These are phyloP conservation scores for Didymella glomerata DNA, from an alignment of 2,329 filamentous ascomycete species.

Conservation along the genomic window DNA sequence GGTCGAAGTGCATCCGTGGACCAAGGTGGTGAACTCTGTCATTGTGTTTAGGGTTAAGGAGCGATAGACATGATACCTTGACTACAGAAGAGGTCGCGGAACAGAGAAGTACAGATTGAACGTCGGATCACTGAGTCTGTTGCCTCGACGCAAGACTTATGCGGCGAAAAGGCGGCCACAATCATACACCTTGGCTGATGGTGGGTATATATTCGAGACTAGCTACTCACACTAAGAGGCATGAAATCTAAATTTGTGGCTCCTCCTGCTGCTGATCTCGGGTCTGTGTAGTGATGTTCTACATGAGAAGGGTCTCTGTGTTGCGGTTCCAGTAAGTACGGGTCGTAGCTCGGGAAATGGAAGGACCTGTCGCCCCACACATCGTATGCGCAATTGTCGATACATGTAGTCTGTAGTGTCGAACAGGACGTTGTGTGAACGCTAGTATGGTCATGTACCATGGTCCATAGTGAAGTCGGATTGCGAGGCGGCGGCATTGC, in stretches of 20 bases:
- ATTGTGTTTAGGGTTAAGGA: slow-evolving; percentile 49
- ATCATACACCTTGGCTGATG: background rate
- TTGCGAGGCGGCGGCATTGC: too few species aligned
- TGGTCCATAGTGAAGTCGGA: slow-evolving; percentile 3
- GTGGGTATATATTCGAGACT: background rate
- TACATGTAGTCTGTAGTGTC: background rate
- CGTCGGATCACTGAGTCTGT: background rate
- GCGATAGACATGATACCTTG: background rate
- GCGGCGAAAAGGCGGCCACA: too few species aligned
- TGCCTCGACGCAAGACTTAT: background rate
- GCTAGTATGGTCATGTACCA: background rate
- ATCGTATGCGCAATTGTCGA: background rate
- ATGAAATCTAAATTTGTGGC: slow-evolving; percentile 13
- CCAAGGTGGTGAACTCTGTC: slow-evolving; percentile 61
- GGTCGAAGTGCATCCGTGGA: slow-evolving; percentile 59
- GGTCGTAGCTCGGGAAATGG: background rate
- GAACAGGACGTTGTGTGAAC: background rate
- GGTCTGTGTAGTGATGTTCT: background rate
- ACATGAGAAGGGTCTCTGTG: background rate
- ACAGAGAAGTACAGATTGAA: background rate
- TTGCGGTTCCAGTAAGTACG: background rate
- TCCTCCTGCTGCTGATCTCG: background rate
- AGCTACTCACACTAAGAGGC: slow-evolving; percentile 1
- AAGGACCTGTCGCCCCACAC: background rate
- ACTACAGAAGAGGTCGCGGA: too few species aligned